These are phyloP conservation scores for Aspergillus tubingensis DNA, from an alignment of 2,329 filamentous ascomycete genomes.

Conservation along the genomic window DNA sequence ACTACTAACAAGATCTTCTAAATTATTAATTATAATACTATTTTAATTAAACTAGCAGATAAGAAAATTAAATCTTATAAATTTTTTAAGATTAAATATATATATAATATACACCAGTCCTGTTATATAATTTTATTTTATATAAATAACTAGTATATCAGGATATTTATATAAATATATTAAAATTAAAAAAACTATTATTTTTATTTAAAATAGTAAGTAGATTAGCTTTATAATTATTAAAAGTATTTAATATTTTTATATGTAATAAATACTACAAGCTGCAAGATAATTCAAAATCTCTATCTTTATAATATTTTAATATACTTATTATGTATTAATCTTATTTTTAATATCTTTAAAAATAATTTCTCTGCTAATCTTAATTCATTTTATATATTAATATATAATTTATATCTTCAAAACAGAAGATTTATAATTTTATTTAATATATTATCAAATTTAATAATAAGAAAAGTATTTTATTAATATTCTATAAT, in stretches of 20 bases:
- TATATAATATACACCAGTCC: background rate
- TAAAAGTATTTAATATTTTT: background rate
- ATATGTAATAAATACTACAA: background rate
- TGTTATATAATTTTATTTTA: background rate
- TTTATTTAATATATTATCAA: background rate
- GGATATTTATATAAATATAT: no score
- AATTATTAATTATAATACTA: background rate
- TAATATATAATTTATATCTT: background rate
- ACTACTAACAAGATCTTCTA: no score
- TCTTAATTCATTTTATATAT: background rate
- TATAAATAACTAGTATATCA: no score
- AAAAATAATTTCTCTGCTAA: background rate
- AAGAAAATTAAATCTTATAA: background rate
- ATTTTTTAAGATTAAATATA: background rate
- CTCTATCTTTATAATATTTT: background rate
- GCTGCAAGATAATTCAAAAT: background rate
- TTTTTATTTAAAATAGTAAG: no score
- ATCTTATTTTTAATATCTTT: background rate
- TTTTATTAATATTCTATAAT: background rate
- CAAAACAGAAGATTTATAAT: background rate
- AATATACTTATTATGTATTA: background rate
- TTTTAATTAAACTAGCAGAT: background rate
- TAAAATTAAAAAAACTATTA: no score
- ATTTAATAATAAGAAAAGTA: background rate
- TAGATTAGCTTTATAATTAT: background rate